phyloP scores from a whole-genome alignment of 306 rosid species.

The Lathyrus oleraceus region DNA sequence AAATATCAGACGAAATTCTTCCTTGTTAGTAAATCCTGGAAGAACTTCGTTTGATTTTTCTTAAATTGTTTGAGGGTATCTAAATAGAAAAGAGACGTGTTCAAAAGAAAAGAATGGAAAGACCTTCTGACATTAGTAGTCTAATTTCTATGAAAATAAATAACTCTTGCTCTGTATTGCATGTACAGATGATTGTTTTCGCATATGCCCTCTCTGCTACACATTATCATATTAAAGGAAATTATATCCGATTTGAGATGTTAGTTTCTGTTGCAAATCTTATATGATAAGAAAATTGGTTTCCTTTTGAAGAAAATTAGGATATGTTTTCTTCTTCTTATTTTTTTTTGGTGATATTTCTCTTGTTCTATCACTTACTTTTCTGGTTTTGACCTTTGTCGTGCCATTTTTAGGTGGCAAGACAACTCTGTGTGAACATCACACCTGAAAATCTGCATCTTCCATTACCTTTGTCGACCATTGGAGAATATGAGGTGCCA shows the following conservation, averaged over 20 bases:
- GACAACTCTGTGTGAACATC: slow-evolving; percentile 70
- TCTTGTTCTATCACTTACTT: not conserved
- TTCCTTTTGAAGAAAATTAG: not conserved
- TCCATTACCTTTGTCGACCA: slow-evolving; percentile 52
- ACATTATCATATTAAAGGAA: not conserved
- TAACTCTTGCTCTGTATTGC: not conserved
- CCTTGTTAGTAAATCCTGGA: not conserved
- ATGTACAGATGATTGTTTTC: not conserved
- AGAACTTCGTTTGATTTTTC: not conserved
- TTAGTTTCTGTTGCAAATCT: not conserved
- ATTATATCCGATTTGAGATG: not conserved
- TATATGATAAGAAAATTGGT: not conserved
- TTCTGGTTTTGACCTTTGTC: slow-evolving; percentile 26
- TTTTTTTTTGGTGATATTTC: not conserved
- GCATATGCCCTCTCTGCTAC: not conserved
- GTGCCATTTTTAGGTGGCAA: slow-evolving; percentile 62
- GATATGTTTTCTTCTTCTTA: slow-evolving; percentile 9
- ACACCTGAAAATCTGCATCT: slow-evolving; percentile 49
- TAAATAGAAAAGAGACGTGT: not conserved
- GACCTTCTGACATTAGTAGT: not conserved
- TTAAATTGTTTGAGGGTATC: not conserved
- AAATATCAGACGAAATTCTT: not conserved
- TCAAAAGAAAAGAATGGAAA: not conserved
- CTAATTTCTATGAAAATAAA: not conserved
- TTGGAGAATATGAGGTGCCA: slow-evolving; percentile 87